A percentile compares a stretch with the other conserved stretches of the same genome.
phyloP scores from a whole-genome alignment of 2,329 filamentous ascomycete genomes.

The Aspergillus sp. region DNA sequence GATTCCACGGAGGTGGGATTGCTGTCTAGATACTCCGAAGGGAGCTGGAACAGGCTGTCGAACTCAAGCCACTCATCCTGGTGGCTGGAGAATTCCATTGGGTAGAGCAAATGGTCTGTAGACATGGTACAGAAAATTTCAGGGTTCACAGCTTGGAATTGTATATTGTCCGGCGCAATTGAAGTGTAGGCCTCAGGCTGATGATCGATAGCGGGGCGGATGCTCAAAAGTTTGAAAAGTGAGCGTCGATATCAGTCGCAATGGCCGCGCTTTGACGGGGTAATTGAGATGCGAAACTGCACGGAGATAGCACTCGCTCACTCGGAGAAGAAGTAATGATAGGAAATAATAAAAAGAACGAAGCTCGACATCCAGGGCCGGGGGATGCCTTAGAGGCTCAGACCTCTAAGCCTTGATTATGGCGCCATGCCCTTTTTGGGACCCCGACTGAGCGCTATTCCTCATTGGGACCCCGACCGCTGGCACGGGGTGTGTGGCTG shows the following conservation, averaged over 20 bases:
- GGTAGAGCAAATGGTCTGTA: constrained; percentile 26
- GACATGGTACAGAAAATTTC: constrained; percentile 23
- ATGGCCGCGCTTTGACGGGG: constrained; percentile 3
- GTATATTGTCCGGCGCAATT: constrained; percentile 1
- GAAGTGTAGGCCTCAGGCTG: constrained; percentile 18
- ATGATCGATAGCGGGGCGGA: constrained; percentile 4
- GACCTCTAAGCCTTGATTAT: neutral
- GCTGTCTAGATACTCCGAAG: constrained; percentile 27
- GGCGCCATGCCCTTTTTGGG: constrained; percentile 24
- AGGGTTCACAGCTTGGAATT: neutral
- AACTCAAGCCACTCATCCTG: constrained; percentile 35
- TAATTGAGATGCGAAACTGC: neutral
- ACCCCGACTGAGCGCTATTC: constrained; percentile 30
- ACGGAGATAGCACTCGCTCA: neutral
- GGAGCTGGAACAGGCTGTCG: constrained; percentile 34
- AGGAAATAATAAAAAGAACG: neutral
- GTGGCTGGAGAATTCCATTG: constrained; percentile 19
- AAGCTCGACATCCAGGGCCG: neutral
- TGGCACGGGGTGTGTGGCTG: constrained; percentile 2
- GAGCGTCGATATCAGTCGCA: neutral
- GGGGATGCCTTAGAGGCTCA: constrained; percentile 6
- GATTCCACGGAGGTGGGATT: constrained; percentile 31
- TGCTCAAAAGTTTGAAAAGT: neutral
- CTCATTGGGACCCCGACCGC: constrained; percentile 25
- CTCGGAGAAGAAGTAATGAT: constrained; percentile 2